Evolutionary conservation across 352 stramenopile species (phyloP).

Genomic region (Pythium oligandrum): DNA sequence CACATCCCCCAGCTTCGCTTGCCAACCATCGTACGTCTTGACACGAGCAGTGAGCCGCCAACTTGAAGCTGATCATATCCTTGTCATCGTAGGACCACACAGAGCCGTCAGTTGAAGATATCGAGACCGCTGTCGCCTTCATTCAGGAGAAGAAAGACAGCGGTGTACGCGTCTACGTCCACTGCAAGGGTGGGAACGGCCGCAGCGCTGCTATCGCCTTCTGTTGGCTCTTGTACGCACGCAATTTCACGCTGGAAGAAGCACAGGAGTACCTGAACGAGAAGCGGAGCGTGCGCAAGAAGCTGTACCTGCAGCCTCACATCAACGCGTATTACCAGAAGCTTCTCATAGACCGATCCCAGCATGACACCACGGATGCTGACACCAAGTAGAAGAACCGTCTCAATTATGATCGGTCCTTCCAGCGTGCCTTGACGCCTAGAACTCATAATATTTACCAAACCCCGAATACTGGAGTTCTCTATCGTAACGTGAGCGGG

Average conservation of each 20-base stretch:
- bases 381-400: conserved; percentile 4
- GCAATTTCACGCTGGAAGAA: conserved; percentile 65
- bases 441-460: conserved; percentile 40
- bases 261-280: conserved; percentile 87
- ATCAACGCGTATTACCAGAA: conserved; percentile 73
- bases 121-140: conserved; percentile 82
- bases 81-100: conserved; percentile 62
- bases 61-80: conserved; percentile 5
- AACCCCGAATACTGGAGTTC: conserved; percentile 62
- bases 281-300: conserved; percentile 88
- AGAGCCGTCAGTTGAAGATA: conserved; percentile 63
- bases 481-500: conserved; percentile 66
- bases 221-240: conserved; percentile 84
- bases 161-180: conserved; percentile 92
- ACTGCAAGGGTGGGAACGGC: conserved; percentile 95
- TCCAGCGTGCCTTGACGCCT: background rate
- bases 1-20: conserved; percentile 89
- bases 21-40: conserved; percentile 87
- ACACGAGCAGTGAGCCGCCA: background rate
- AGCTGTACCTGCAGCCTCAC: conserved; percentile 86
- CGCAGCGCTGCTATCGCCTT: conserved; percentile 89
- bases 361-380: conserved; percentile 20
- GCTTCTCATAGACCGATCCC: conserved; percentile 14
- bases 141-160: conserved; percentile 82
- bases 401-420: background rate